phyloP scores from a whole-genome alignment of 164 flowering plant genomes.

The Tetracentron sinense region DNA sequence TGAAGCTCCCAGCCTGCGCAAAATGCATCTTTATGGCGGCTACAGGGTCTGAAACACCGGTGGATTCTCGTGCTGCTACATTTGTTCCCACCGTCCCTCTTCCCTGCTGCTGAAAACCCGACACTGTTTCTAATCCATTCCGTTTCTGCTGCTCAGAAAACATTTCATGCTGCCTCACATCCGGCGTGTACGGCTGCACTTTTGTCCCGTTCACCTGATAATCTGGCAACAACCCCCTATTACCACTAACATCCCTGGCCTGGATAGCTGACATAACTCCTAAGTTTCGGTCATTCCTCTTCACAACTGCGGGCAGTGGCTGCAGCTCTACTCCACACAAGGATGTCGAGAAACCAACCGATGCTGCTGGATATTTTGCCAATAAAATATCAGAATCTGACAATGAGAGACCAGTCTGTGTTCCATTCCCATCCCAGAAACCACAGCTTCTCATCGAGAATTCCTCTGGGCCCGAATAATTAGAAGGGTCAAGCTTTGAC shows the following conservation, averaged over 20 bases:
- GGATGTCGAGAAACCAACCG: slow-evolving; percentile 32
- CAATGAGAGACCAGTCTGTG: slow-evolving; percentile 48
- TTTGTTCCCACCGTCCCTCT: slow-evolving; percentile 43
- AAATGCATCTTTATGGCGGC: slow-evolving; percentile 76
- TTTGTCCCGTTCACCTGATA: slow-evolving; percentile 28
- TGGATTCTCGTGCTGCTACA: slow-evolving; percentile 45
- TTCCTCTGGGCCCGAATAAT: slow-evolving; percentile 38
- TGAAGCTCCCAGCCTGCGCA: slow-evolving; percentile 39
- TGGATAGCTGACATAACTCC: slow-evolving; percentile 35
- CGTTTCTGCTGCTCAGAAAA: slow-evolving; percentile 48
- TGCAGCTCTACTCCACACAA: slow-evolving; percentile 43
- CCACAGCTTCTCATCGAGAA: slow-evolving; percentile 48
- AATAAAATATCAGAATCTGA: slow-evolving; percentile 60
- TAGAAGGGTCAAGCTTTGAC: slow-evolving; percentile 31
- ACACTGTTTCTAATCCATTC: slow-evolving; percentile 45
- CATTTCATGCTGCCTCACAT: slow-evolving; percentile 39
- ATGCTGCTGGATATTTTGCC: slow-evolving; percentile 65
- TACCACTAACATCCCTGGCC: slow-evolving; percentile 29
- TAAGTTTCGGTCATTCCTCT: slow-evolving; percentile 38
- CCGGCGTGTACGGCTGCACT: slow-evolving; percentile 45
- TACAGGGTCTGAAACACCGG: slow-evolving; percentile 73
- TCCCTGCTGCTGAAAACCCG: slow-evolving; percentile 44
- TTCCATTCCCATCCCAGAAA: slow-evolving; percentile 72
- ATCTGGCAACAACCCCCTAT: slow-evolving; percentile 36
- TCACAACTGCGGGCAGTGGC: slow-evolving; percentile 29